A percentile compares a stretch with the other conserved stretches of the same genome.
These are phyloP conservation scores for Penicillium steckii DNA, from an alignment of 495 filamentous ascomycete species.

Conservation along the genomic window DNA sequence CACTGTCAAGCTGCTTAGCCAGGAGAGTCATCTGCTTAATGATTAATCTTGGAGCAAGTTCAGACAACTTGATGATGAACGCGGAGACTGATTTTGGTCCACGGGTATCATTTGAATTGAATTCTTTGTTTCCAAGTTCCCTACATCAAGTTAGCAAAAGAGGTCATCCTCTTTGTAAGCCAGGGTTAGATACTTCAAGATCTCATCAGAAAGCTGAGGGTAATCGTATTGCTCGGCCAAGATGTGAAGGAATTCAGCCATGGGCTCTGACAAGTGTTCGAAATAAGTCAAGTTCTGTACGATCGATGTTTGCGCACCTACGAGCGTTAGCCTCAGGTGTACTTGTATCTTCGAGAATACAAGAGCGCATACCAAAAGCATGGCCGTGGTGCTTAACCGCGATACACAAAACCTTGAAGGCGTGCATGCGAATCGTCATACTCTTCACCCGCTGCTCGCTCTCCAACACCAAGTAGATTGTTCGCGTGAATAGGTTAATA, in stretches of 20 bases:
- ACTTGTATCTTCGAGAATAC: neutral
- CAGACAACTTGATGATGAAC: conserved; percentile 95
- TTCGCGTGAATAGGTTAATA: conserved; percentile 86
- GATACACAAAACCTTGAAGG: conserved; percentile 94
- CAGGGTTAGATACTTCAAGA: conserved; percentile 54
- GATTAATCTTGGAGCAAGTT: conserved; percentile 84
- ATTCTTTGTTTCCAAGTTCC: conserved; percentile 95
- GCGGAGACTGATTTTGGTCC: conserved; percentile 98
- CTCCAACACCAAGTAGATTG: conserved; percentile 89
- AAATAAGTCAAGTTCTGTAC: conserved; percentile 98
- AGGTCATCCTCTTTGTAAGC: neutral
- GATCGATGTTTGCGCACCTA: conserved; percentile 95
- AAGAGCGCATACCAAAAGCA: conserved; percentile 71
- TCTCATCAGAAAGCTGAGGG: conserved; percentile 90
- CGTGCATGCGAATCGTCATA: conserved; percentile 89
- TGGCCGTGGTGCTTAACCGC: conserved; percentile 98
- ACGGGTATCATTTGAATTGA: conserved; percentile 91
- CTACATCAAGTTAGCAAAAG: conserved; percentile 40
- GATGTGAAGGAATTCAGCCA: conserved; percentile 98
- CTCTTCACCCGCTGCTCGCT: conserved; percentile 92
- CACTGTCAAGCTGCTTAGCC: conserved; percentile 91
- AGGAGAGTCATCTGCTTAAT: conserved; percentile 96
- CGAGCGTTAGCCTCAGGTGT: conserved; percentile 15
- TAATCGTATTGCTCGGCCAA: conserved; percentile 97
- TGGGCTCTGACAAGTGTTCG: conserved; percentile 95